Evolutionary conservation across 2,329 filamentous ascomycete species (phyloP), one percentile per base, ranked within the genome.

Genomic region (Xylaria sp.): DNA sequence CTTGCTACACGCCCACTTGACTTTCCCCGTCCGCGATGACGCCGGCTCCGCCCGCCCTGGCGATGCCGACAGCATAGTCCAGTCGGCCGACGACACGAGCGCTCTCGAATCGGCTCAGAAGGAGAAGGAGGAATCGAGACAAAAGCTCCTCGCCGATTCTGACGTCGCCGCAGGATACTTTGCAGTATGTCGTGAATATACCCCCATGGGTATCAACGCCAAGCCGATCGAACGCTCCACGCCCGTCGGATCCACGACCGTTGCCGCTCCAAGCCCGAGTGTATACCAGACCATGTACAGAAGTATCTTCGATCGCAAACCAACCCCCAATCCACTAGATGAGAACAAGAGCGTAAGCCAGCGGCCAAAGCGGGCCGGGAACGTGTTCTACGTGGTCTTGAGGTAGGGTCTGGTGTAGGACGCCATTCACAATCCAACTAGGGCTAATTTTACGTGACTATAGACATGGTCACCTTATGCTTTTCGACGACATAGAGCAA

Each of bases 271-370:
- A 60, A 96, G 92, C 73, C 93, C 91, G 60, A 97, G 94, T 75
- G 94, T 99, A 38, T 98, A 98, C 77, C 95, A 98, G 83, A 91
- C 91, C 76, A 97, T 99, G 92, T 99, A 99, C 78, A 84, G 93
- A 74, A 97, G 91, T 76, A 90, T 99, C 65, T 98, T 99, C 75
- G 93, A 97, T 71, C 87, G 94, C 72, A 94, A 90, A 72, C 82
- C 79, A 37, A 69, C 73, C 8, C 69, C 79, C 1, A 77, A 78
- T 1, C 80, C 83, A 1, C 68, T 85, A 58, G 84, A 86, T 49
- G 78, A 79, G 53, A 80, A 77, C 63, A 82, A 77, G 52, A 77
- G 76, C 17, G 74, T 77, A 53, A 86, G 80, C 65, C 81, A 85
- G 70, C 78, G 85, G 64, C 84, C 85, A 19, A 87, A 85, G 75